phyloP scores from a whole-genome alignment of 371 early-diverging fungal species.

The Blakeslea trispora region DNA sequence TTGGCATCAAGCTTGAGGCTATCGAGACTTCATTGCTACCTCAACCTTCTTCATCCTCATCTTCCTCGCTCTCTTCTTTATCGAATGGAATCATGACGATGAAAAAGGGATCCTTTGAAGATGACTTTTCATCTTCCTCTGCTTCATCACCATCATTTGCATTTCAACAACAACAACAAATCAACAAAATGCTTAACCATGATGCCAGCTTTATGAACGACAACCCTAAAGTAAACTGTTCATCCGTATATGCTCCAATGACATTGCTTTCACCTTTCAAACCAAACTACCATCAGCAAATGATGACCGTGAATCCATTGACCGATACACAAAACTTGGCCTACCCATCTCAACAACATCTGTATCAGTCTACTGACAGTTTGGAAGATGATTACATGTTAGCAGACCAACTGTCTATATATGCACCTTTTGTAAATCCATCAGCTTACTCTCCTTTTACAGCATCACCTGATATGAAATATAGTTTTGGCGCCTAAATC shows the following conservation, averaged over 20 bases:
- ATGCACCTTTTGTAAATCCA: constrained; percentile 23
- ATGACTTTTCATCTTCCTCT: constrained; percentile 31
- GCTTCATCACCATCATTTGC: constrained; percentile 37
- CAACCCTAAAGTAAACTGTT: constrained; percentile 19
- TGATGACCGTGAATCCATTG: neutral
- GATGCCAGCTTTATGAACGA: constrained; percentile 2
- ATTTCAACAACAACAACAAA: constrained; percentile 13
- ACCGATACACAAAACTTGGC: constrained; percentile 10
- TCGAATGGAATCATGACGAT: neutral
- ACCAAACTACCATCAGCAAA: constrained; percentile 23
- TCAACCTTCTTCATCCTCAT: constrained; percentile 3
- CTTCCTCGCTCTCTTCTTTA: neutral
- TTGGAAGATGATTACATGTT: constrained; percentile 1
- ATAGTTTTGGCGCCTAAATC: constrained; percentile 24
- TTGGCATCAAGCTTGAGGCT: neutral
- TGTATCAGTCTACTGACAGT: neutral
- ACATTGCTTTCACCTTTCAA: constrained; percentile 41
- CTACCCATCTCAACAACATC: constrained; percentile 2
- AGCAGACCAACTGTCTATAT: constrained; percentile 3
- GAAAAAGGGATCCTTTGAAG: constrained; percentile 16
- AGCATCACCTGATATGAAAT: constrained; percentile 15
- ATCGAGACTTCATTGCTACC: neutral
- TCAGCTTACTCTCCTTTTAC: constrained; percentile 20
- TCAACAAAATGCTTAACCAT: neutral
- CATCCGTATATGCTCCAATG: constrained; percentile 8